Conservation (phyloP, 2,329 filamentous ascomycete genomes). For the Knufia petricola region DNA sequence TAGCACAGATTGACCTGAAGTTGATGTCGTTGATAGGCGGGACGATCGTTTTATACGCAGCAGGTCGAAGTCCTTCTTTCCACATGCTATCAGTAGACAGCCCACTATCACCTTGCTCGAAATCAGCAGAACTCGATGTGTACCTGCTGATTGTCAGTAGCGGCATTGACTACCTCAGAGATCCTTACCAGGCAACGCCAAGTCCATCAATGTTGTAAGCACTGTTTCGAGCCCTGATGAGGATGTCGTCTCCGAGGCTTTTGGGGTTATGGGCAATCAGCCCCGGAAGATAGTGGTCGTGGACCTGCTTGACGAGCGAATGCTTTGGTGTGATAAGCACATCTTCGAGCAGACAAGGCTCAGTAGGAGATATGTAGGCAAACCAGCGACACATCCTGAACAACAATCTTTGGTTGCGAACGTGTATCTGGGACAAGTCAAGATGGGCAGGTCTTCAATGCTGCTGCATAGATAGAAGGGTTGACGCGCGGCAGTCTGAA, state of each 20-base stretch:
- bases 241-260: neutral
- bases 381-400: constrained; percentile 44
- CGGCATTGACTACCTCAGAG: too few species aligned
- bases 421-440: too few species aligned
- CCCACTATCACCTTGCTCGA: constrained; percentile 15
- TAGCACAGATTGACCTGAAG: constrained; percentile 43
- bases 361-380: constrained; percentile 44
- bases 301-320: constrained; percentile 37
- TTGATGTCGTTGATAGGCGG: constrained; percentile 46
- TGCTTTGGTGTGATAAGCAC: constrained; percentile 41
- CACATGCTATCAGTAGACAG: constrained; percentile 2
- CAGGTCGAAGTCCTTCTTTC: constrained; percentile 28
- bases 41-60: constrained; percentile 43
- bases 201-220: constrained; percentile 48
- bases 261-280: constrained; percentile 35
- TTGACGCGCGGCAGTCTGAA: too few species aligned
- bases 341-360: constrained; percentile 47
- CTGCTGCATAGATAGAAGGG: too few species aligned
- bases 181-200: constrained; percentile 47
- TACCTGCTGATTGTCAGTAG: too few species aligned
- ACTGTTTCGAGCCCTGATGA: constrained; percentile 41
- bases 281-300: constrained; percentile 46
- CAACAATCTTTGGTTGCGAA: neutral
- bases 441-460: too few species aligned
- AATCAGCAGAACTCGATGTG: constrained; percentile 36